Evolutionary conservation across 1,284 basidiomycete species (phyloP), one percentile per base, ranked within the genome.

Genomic region (Earliella scabrosa): DNA sequence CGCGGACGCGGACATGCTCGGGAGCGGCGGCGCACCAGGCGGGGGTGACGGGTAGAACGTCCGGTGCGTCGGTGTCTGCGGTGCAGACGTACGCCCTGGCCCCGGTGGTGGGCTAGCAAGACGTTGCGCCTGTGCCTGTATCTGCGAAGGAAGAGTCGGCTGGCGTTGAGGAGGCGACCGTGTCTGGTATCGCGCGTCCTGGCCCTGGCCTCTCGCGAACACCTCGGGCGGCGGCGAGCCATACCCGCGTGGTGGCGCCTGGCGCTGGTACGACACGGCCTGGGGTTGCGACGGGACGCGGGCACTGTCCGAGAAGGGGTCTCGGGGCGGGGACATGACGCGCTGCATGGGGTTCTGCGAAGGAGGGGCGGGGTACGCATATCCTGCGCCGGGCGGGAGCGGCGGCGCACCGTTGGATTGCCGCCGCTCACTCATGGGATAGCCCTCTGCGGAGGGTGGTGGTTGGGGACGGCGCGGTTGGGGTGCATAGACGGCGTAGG

Each of bases 401-500:
- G 20, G 16, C 36, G 16, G n/a, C 10, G 54, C 51, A 34, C 10
- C 39, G 23, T 34, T 47, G 52, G 8, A 20, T 40, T 16, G 4
- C 29, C 39, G 14, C 18, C 46, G 46, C 46, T 54, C 55, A 46
- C 55, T 54, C 59, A 60, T 60, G 10, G 58, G 18, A 46, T 56
- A 51, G 24, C 41, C 44, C 3, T 57, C 52, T 60, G 3, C 14
- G 21, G 39, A 21, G 9, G 39, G 21, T 2, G 57, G 49, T 58
- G 35, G 43, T 47, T 53, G 21, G 56, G 53, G 44, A 54, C 73
- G 70, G 50, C 71, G 70, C 18, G 78, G 77, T 54, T 76, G 73
- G 24, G 78, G 78, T 10, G 60, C 60, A 31, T 59, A 52, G n/a
- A 61, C 41, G n/a, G 71, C 58, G 58, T 77, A 68, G 27, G 73